Base-by-base conservation (phyloP, 495 filamentous ascomycete genomes). In the Trichocladium antarcticum region DNA sequence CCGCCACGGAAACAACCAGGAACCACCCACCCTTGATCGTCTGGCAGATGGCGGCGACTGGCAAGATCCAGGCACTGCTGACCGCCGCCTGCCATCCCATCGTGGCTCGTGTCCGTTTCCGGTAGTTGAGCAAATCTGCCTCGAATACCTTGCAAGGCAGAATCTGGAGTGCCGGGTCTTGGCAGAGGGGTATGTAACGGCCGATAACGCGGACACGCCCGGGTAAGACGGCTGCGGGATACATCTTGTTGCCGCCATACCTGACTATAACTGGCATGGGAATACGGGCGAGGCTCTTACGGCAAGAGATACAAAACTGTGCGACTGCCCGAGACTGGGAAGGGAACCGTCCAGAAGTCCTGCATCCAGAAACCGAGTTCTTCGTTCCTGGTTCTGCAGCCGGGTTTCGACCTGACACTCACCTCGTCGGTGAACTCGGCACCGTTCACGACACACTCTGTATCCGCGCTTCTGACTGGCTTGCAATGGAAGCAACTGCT, bases 21-120 rank as follows among this genome's bases (percentile, higher is more conserved):
- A 48, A 34, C 24, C 15, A 38, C 24, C 4, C 24, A 27, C 24
- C 24, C 24, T 27, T 27, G 24, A 4, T 29, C 21, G 46, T 7
- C 29, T 14, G 45, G 37, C 45, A 47, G 36, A 47, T 47, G 45
- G 24, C 45, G 5, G 45, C 45, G 34, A 47, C 45, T 47, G 45
- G n/a, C 47, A 20, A 19, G 6, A 3, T 1, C 6, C 17, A 9
- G 10, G 4, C 9, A 16, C 7, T 34, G 3, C 29, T 20, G n/a
- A n/a, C n/a, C n/a, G n/a, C n/a, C n/a, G n/a, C n/a, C n/a, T n/a
- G n/a, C n/a, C n/a, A n/a, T n/a, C n/a, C n/a, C n/a, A n/a, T n/a
- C n/a, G n/a, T n/a, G n/a, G n/a, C n/a, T n/a, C n/a, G n/a, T n/a
- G n/a, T 42, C 47, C 47, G 29, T 36, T 49, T 49, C 39, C 39